A percentile compares a stretch with the other conserved stretches of the same genome.
Evolutionary conservation across 2,329 filamentous ascomycete genomes (phyloP).

Genomic region (Hymenoscyphus albidus): DNA sequence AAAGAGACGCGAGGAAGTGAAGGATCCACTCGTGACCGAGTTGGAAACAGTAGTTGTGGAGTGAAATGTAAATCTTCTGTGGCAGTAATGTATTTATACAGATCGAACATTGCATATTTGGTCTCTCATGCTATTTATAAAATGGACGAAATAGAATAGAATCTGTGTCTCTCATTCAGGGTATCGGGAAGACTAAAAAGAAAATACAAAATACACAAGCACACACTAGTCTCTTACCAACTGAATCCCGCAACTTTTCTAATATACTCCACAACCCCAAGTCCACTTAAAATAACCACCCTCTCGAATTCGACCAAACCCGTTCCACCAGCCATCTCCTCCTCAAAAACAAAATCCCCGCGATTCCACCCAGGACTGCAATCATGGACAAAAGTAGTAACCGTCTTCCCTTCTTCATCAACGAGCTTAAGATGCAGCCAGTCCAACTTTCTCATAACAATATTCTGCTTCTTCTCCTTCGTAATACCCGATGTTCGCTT

Average conservation of each 20-base stretch:
- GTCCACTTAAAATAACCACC: background rate
- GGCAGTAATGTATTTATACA: no score
- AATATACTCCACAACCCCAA: conserved; percentile 1
- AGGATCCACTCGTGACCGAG: background rate
- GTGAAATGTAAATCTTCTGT: background rate
- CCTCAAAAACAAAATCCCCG: background rate
- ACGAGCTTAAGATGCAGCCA: background rate
- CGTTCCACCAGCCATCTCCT: background rate
- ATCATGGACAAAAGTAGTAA: background rate
- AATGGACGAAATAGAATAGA: no score
- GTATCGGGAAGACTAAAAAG: no score
- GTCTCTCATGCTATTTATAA: no score
- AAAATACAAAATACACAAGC: no score
- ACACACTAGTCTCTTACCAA: background rate
- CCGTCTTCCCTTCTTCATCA: background rate
- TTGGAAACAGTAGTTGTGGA: background rate
- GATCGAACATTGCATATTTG: no score
- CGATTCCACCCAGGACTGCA: background rate
- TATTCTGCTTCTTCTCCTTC: background rate
- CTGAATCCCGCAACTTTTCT: background rate
- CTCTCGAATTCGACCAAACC: background rate
- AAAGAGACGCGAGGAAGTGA: background rate
- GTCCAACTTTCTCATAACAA: background rate
- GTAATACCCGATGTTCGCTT: background rate
- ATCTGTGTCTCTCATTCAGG: no score